phyloP scores from a whole-genome alignment of 2,329 filamentous ascomycete species.

The Trichoderma sp. region DNA sequence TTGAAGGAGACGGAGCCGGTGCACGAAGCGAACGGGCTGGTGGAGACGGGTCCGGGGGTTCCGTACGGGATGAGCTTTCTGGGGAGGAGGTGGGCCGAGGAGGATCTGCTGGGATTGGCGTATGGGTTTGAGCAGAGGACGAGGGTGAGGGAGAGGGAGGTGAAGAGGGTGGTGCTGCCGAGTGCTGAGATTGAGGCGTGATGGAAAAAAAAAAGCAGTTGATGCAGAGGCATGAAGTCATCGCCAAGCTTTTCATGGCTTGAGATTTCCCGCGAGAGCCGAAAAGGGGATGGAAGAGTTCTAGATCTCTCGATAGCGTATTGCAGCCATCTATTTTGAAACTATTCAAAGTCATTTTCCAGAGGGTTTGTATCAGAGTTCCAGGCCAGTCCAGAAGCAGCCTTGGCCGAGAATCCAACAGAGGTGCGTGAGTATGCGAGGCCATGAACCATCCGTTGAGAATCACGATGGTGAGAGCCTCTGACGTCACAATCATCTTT shows the following conservation, averaged over 20 bases:
- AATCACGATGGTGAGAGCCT: neutral
- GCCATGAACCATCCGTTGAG: neutral
- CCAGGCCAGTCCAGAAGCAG: conserved; percentile 5
- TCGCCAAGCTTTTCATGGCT: conserved; percentile 1
- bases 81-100: conserved; percentile 61
- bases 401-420: neutral
- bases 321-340: neutral
- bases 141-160: conserved; percentile 18
- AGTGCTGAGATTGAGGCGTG: conserved; percentile 12
- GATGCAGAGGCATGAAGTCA: neutral
- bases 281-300: neutral
- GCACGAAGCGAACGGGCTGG: conserved; percentile 6
- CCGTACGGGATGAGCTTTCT: conserved; percentile 64
- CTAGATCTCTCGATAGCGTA: neutral
- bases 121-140: conserved; percentile 68
- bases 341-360: neutral
- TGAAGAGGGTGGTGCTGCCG: conserved; percentile 22
- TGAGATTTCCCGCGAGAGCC: neutral
- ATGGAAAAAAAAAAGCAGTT: neutral
- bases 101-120: conserved; percentile 61
- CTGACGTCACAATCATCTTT: conserved; percentile 1
- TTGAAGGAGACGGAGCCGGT: conserved; percentile 24
- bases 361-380: neutral
- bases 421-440: neutral
- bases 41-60: conserved; percentile 28